Conservation (phyloP, 352 stramenopile genomes). For the Phytophthora lateralis region DNA sequence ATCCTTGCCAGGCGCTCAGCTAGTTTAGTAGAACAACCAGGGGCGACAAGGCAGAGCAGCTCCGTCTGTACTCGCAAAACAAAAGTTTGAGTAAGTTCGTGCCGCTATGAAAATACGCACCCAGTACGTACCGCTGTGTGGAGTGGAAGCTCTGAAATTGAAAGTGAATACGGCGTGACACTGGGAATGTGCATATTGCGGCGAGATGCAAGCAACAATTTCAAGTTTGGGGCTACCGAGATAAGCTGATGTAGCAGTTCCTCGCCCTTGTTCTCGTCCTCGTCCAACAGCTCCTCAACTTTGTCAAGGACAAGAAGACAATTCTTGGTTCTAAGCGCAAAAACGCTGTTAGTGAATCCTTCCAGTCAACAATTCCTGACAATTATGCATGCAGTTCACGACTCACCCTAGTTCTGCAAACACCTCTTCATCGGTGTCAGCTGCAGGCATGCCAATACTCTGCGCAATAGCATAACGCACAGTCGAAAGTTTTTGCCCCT, state of each 20-base stretch:
- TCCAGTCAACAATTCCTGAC: not conserved
- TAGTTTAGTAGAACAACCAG: conserved; percentile 61
- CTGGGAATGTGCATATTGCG: conserved; percentile 79
- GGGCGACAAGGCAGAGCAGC: conserved; percentile 68
- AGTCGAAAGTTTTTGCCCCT: conserved; percentile 81
- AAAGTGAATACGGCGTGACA: conserved; percentile 79
- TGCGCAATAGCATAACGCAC: conserved; percentile 84
- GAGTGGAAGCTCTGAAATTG: conserved; percentile 72
- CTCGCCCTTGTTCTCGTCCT: conserved; percentile 76
- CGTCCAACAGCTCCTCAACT: conserved; percentile 77
- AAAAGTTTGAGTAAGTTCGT: not conserved
- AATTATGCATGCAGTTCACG: not conserved
- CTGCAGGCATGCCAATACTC: conserved; percentile 74
- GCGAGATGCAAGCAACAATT: conserved; percentile 70
- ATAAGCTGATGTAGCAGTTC: conserved; percentile 75
- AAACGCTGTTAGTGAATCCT: conserved; percentile 6
- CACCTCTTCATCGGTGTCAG: conserved; percentile 77
- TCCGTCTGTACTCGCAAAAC: conserved; percentile 46
- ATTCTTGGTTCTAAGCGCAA: conserved; percentile 51
- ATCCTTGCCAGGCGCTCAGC: conserved; percentile 71
- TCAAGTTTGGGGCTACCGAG: conserved; percentile 68
- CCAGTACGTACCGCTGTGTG: conserved; percentile 56
- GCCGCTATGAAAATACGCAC: not conserved
- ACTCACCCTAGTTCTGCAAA: conserved; percentile 72
- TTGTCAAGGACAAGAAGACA: conserved; percentile 83